Conservation (phyloP, 805 yeast genomes). For the Cephaloascus fragrans region DNA sequence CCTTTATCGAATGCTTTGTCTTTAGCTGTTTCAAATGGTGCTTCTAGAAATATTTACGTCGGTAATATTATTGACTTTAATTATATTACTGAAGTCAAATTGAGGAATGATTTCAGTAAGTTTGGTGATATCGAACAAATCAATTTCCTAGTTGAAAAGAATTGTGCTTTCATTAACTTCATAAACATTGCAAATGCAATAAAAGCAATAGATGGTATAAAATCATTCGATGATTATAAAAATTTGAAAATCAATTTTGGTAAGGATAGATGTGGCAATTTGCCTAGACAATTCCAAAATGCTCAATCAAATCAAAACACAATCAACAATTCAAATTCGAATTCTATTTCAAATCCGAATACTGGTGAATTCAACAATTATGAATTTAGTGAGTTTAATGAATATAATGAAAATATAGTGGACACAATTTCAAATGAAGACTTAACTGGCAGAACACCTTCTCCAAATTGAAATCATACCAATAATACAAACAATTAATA, state of each 20-base stretch:
- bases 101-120: constrained; percentile 64
- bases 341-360: too few species aligned
- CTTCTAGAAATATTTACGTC: constrained; percentile 85
- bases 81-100: constrained; percentile 43
- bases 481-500: too few species aligned
- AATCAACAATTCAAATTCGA: background rate
- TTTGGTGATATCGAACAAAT: constrained; percentile 96
- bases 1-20: constrained; percentile 81
- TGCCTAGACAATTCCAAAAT: constrained; percentile 66
- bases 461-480: background rate
- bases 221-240: constrained; percentile 59
- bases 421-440: background rate
- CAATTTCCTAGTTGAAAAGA: constrained; percentile 72
- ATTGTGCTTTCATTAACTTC: constrained; percentile 87
- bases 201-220: constrained; percentile 85
- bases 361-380: background rate
- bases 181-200: constrained; percentile 88
- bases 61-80: constrained; percentile 55
- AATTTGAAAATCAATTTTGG: constrained; percentile 82
- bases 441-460: background rate
- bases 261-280: constrained; percentile 90
- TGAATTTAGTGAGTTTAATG: background rate
- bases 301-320: background rate
- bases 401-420: background rate
- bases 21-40: constrained; percentile 87